Conservation (phyloP, 2,329 filamentous ascomycete genomes). For the Nothopassalora personata region DNA sequence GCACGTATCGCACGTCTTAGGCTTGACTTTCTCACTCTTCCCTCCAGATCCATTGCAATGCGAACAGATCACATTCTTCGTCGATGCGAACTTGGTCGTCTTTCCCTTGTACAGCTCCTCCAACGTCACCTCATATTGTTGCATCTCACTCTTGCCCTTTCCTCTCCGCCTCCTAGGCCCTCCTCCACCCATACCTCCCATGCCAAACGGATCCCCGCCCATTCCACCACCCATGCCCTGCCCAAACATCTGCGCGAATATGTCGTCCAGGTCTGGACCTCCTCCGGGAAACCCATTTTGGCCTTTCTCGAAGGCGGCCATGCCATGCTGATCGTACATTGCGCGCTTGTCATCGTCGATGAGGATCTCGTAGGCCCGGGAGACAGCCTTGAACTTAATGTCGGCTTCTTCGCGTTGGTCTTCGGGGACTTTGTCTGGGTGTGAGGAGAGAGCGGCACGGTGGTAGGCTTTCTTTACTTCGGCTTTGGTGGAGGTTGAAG, state of each 20-base stretch:
- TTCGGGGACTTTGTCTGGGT: conserved; percentile 93
- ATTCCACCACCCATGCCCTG: conserved; percentile 49
- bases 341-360: conserved; percentile 90
- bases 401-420: conserved; percentile 80
- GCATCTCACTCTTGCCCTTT: conserved; percentile 79
- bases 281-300: conserved; percentile 57
- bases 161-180: conserved; percentile 35
- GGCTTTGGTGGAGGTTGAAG: conserved; percentile 64
- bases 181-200: conserved; percentile 16
- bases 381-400: conserved; percentile 85
- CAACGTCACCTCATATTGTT: conserved; percentile 82
- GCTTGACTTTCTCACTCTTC: conserved; percentile 78
- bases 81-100: conserved; percentile 92
- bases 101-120: conserved; percentile 98
- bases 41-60: conserved; percentile 85
- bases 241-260: conserved; percentile 85
- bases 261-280: conserved; percentile 82
- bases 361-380: conserved; percentile 95
- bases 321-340: conserved; percentile 89
- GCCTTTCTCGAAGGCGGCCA: conserved; percentile 85
- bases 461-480: conserved; percentile 96
- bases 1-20: conserved; percentile 76
- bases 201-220: conserved; percentile 34
- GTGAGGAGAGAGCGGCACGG: conserved; percentile 71
- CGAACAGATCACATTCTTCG: conserved; percentile 85